Evolutionary conservation across 805 yeast genomes (phyloP), one percentile per base, ranked within the genome.

Genomic region (Barnettozyma wickerhamii): DNA sequence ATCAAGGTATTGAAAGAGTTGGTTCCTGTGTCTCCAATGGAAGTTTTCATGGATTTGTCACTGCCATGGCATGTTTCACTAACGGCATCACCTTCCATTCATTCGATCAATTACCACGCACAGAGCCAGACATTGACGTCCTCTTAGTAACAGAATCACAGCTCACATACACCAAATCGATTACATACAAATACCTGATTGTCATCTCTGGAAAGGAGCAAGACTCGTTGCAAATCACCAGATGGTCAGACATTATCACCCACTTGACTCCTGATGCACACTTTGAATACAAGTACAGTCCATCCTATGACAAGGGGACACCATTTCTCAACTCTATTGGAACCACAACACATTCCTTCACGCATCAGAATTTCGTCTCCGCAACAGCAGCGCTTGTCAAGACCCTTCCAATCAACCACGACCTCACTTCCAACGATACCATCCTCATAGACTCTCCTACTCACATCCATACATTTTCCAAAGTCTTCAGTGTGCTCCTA

Each of bases 331-430:
- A 58, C 24, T 69, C 70, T 10, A 33, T 60, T 12, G 45, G 61
- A 19, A 49, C 53, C 13, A 49, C 50, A 10, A 51, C 63, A 2
- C 58, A 63, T 2, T 49, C 62, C 10, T 77, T 71, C 50, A 69
- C 77, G 5, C 81, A 77, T 41, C 62, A 71, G 42, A 74, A 75
- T 46, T 55, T 78, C 30, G 72, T 77, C 5, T 71, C 81, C 46
- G 66, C 78, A 6, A 60, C 73, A 26, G 77, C 84, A 3, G 66
- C 83, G 1, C 63, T 72, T 19, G 62, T 69, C 5, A 64, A 58
- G 29, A 48, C 54, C 0, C 55, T 64, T 12, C 67, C 71, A 13
- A 34, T 62, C 7, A 65, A 57, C 10, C 60, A 69, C 30, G 74
- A 68, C 36, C 35, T 71, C 20, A 52, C 53, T 23, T 26, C 46